phyloP scores from a whole-genome alignment of 768 basidiomycete species.

The Pulveroboletus sp. region DNA sequence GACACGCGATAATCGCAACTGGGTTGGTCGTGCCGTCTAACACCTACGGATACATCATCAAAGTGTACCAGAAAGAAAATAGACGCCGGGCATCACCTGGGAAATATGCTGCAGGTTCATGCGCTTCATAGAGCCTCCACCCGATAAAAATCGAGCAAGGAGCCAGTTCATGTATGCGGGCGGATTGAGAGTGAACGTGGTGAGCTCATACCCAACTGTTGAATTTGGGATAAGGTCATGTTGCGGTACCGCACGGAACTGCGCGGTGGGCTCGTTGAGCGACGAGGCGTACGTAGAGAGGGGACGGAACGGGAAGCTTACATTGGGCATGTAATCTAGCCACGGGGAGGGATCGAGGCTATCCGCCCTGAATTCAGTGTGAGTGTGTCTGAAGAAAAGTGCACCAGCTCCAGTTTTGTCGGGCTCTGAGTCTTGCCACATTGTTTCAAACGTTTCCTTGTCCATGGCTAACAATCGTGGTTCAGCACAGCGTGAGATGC shows the following conservation, averaged over 20 bases:
- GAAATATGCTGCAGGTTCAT: slow-evolving; percentile 62
- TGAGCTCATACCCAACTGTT: slow-evolving; percentile 53
- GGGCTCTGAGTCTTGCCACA: slow-evolving; percentile 70
- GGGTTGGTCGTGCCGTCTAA: slow-evolving; percentile 10
- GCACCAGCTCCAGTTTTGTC: slow-evolving; percentile 37
- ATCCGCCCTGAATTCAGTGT: slow-evolving; percentile 56
- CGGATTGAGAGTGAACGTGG: slow-evolving; percentile 65
- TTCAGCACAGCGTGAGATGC: background rate
- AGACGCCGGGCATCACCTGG: slow-evolving; percentile 39
- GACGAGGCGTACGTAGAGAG: background rate
- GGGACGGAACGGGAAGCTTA: slow-evolving; percentile 28
- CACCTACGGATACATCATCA: slow-evolving; percentile 7
- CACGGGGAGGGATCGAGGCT: slow-evolving; percentile 29
- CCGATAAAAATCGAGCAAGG: slow-evolving; percentile 48
- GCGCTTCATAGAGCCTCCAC: slow-evolving; percentile 61
- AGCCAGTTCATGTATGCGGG: slow-evolving; percentile 64
- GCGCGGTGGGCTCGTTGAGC: background rate
- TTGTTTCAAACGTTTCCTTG: slow-evolving; percentile 64
- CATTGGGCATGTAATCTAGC: slow-evolving; percentile 53
- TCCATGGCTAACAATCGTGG: slow-evolving; percentile 49
- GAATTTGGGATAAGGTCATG: slow-evolving; percentile 41
- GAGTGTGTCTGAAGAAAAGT: slow-evolving; percentile 59
- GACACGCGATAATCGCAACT: slow-evolving; percentile 60
- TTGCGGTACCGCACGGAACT: slow-evolving; percentile 38
- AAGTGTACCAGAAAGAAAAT: background rate